phyloP scores from a whole-genome alignment of 495 filamentous ascomycete genomes.

The Chlorociboria aeruginascens region DNA sequence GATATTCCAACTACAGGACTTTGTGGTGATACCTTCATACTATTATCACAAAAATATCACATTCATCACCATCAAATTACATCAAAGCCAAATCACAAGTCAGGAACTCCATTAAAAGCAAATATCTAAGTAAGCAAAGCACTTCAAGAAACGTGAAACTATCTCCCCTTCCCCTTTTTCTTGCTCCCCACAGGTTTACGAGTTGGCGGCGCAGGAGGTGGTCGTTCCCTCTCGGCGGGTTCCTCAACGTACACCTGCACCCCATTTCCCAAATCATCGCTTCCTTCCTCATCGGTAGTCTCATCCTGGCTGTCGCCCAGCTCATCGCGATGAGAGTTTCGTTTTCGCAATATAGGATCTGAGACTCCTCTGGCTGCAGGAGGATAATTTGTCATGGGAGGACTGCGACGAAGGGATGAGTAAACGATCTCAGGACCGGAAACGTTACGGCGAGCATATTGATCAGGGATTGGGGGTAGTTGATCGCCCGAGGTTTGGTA shows the following conservation, averaged over 20 bases:
- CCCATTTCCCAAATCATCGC: constrained; percentile 22
- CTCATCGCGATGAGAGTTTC: constrained; percentile 11
- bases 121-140: neutral
- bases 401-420: constrained; percentile 15
- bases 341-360: constrained; percentile 10
- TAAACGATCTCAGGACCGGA: constrained; percentile 19
- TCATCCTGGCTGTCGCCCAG: constrained; percentile 11
- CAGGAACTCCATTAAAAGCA: constrained; percentile 6
- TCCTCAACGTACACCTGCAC: constrained; percentile 24
- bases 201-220: neutral
- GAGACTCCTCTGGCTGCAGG: constrained; percentile 12
- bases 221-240: constrained; percentile 4
- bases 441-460: constrained; percentile 13
- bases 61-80: no score
- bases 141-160: neutral
- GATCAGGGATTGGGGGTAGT: constrained; percentile 15
- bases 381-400: constrained; percentile 13
- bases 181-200: constrained; percentile 10
- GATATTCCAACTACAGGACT: no score
- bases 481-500: constrained; percentile 16
- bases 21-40: no score
- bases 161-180: constrained; percentile 9
- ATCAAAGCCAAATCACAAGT: neutral
- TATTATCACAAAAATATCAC: no score
- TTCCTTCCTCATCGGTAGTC: constrained; percentile 15